These are phyloP conservation scores for Aurifilum marmelostoma DNA, from an alignment of 2,329 filamentous ascomycete species.

Conservation along the genomic window DNA sequence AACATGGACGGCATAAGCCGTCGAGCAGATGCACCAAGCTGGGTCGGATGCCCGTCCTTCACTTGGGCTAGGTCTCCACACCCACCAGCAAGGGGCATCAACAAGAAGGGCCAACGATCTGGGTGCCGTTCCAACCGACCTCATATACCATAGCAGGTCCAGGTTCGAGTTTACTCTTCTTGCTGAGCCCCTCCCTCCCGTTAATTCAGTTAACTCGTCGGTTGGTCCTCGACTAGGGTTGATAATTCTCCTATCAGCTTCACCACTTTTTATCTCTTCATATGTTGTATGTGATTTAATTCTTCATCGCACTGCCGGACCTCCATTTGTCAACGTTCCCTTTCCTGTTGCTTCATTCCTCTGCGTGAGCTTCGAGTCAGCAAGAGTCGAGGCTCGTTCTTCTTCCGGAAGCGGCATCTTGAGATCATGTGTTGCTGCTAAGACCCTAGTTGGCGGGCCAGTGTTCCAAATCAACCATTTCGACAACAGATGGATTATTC, in stretches of 20 bases:
- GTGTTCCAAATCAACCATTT: background rate
- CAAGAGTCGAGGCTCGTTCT: background rate
- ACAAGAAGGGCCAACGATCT: background rate
- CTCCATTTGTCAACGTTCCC: no score
- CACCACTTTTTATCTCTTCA: background rate
- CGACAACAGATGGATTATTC: no score
- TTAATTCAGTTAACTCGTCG: background rate
- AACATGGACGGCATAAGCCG: background rate
- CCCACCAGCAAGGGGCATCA: background rate
- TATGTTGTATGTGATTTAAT: background rate
- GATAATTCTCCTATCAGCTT: background rate
- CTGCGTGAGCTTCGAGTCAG: background rate
- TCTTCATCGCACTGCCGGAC: background rate
- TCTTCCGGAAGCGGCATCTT: background rate
- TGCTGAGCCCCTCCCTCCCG: background rate
- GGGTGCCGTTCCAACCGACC: background rate
- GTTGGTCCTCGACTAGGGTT: background rate
- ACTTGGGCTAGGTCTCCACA: background rate
- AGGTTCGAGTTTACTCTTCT: background rate
- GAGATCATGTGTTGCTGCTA: background rate
- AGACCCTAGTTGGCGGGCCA: background rate
- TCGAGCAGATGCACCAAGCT: background rate
- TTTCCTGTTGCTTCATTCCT: no score
- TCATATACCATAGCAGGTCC: background rate
- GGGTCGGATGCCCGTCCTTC: background rate